Conservation (phyloP, 495 filamentous ascomycete genomes). For the Neurospora sp. region DNA sequence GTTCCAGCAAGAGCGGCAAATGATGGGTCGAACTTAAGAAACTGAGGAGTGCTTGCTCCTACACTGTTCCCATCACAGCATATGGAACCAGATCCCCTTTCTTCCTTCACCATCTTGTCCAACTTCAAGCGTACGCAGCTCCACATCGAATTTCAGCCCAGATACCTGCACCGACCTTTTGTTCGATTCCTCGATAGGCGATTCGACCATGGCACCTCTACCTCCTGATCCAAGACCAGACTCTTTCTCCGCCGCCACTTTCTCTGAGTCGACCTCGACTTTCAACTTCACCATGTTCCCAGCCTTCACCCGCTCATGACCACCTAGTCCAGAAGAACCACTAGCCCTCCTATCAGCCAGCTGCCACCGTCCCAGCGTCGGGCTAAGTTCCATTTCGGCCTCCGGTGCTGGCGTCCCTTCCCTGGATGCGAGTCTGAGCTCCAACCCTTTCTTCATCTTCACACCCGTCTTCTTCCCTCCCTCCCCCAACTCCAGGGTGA, state of each 20-base stretch:
- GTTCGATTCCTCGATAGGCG: slow-evolving; percentile 5
- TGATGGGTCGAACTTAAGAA: neutral
- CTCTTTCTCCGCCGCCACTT: neutral
- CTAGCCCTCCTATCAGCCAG: neutral
- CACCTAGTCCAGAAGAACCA: neutral
- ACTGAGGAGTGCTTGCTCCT: neutral
- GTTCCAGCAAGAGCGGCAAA: neutral
- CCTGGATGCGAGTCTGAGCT: neutral
- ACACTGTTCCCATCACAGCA: neutral
- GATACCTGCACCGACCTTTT: slow-evolving; percentile 5
- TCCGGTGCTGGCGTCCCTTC: slow-evolving; percentile 4
- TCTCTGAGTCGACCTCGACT: neutral
- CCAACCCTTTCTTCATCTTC: neutral
- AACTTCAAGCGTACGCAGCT: slow-evolving; percentile 3
- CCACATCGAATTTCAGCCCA: slow-evolving; percentile 18
- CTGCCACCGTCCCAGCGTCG: slow-evolving; percentile 16
- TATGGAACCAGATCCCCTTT: neutral
- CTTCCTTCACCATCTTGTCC: neutral
- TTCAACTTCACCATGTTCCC: neutral
- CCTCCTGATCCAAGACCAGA: neutral
- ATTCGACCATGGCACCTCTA: neutral
- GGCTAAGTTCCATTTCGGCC: slow-evolving; percentile 17
- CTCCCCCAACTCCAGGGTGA: neutral
- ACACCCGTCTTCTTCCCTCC: neutral
- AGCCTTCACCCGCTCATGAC: neutral